These are phyloP conservation scores for Peronospora belbahrii DNA, from an alignment of 352 stramenopile species.

Conservation along the genomic window DNA sequence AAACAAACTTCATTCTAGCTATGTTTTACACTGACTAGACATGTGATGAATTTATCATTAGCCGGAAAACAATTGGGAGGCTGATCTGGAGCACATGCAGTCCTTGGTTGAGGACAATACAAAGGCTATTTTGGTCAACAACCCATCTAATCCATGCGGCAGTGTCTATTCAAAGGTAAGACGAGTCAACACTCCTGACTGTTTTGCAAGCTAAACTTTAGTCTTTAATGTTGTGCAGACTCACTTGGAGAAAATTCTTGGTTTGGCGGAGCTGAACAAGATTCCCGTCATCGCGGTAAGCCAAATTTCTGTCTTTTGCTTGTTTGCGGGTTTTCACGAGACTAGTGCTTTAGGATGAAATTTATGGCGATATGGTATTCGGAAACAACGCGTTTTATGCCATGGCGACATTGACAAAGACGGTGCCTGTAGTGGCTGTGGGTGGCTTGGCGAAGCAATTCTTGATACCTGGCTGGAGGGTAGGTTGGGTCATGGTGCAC, in stretches of 20 bases:
- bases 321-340: neutral
- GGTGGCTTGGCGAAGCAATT: constrained; percentile 94
- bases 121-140: constrained; percentile 93
- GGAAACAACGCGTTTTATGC: constrained; percentile 69
- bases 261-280: constrained; percentile 71
- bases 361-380: constrained; percentile 83
- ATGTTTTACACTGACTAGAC: neutral
- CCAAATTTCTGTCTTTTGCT: neutral
- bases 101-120: constrained; percentile 77
- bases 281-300: constrained; percentile 91
- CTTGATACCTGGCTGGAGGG: constrained; percentile 91
- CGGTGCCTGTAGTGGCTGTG: constrained; percentile 72
- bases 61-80: constrained; percentile 89
- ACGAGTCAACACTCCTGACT: neutral
- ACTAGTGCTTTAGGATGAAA: constrained; percentile 46
- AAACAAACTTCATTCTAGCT: neutral
- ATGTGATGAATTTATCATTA: constrained; percentile 2
- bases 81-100: constrained; percentile 89
- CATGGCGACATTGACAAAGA: constrained; percentile 74
- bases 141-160: constrained; percentile 92
- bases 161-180: constrained; percentile 87
- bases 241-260: constrained; percentile 69
- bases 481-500: constrained; percentile 94
- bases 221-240: constrained; percentile 12
- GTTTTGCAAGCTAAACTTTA: neutral